phyloP scores from a whole-genome alignment of 2,329 filamentous ascomycete genomes.

The Phoma sp. region DNA sequence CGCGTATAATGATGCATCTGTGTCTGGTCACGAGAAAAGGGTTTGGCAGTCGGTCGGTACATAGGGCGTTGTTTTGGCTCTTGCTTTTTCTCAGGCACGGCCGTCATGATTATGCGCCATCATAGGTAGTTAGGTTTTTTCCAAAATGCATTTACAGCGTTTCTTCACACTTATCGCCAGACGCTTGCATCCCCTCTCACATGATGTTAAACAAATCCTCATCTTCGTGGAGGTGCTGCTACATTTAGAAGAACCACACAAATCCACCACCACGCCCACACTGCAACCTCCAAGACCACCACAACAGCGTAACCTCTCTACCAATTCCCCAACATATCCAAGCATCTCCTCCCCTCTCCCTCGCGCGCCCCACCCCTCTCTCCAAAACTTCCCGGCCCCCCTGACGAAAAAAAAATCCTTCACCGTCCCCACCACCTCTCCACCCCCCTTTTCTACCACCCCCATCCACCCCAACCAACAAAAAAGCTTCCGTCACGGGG shows the following conservation, averaged over 20 bases:
- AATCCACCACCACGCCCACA: too few species aligned
- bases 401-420: neutral
- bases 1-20: slow-evolving; percentile 8
- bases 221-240: neutral
- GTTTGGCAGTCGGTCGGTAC: slow-evolving; percentile 1
- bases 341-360: neutral
- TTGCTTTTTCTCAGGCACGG: slow-evolving; percentile 16
- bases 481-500: slow-evolving; percentile 4
- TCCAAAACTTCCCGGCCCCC: too few species aligned
- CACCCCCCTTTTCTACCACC: neutral
- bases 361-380: neutral
- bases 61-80: slow-evolving; percentile 15
- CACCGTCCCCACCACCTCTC: neutral
- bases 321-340: too few species aligned
- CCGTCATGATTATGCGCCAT: slow-evolving; percentile 11
- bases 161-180: neutral
- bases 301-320: too few species aligned
- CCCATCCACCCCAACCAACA: neutral
- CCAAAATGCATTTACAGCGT: slow-evolving; percentile 17
- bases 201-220: neutral
- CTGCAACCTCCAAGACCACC: too few species aligned
- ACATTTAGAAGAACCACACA: neutral
- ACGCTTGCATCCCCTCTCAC: too few species aligned
- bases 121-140: slow-evolving; percentile 5
- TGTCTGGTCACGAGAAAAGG: slow-evolving; percentile 16